A percentile compares a stretch with the other conserved stretches of the same genome.
phyloP scores from a whole-genome alignment of 1,139 yeast species.

The Kurtzmaniella quercitrusa region DNA sequence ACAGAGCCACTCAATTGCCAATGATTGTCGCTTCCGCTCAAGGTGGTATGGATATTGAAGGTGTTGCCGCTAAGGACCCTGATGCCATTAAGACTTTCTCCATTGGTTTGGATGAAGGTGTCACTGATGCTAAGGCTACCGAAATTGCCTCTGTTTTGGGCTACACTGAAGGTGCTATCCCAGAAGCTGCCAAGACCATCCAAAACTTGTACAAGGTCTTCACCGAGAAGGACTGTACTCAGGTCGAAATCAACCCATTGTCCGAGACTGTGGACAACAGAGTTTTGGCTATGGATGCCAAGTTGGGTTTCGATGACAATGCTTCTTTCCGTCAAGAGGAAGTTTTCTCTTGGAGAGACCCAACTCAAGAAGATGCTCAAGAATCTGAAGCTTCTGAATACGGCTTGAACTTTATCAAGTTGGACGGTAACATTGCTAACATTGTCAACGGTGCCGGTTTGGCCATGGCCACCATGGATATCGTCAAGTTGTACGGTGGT shows the following conservation, averaged over 20 bases:
- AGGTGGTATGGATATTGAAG: slow-evolving; percentile 99
- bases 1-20: slow-evolving; percentile 86
- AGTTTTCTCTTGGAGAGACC: slow-evolving; percentile 94
- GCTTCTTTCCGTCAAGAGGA: slow-evolving; percentile 94
- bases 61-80: slow-evolving; percentile 92
- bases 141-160: slow-evolving; percentile 80
- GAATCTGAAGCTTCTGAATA: slow-evolving; percentile 89
- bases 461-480: slow-evolving; percentile 99
- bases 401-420: slow-evolving; percentile 93
- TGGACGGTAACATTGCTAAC: slow-evolving; percentile 98
- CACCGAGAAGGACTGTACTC: slow-evolving; percentile 90
- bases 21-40: slow-evolving; percentile 93
- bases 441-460: slow-evolving; percentile 99
- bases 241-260: slow-evolving; percentile 97
- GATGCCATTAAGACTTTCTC: slow-evolving; percentile 88
- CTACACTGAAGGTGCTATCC: slow-evolving; percentile 71
- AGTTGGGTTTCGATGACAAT: slow-evolving; percentile 95
- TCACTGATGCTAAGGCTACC: slow-evolving; percentile 71
- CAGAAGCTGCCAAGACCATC: slow-evolving; percentile 85
- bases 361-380: slow-evolving; percentile 96
- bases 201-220: slow-evolving; percentile 86
- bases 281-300: slow-evolving; percentile 98
- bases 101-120: slow-evolving; percentile 73
- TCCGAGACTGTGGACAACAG: slow-evolving; percentile 88
- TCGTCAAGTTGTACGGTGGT: slow-evolving; percentile 97